A percentile compares a stretch with the other conserved stretches of the same genome.
Evolutionary conservation across 108 stramenopile species (phyloP).

Genomic region (Cyclotella cryptica): DNA sequence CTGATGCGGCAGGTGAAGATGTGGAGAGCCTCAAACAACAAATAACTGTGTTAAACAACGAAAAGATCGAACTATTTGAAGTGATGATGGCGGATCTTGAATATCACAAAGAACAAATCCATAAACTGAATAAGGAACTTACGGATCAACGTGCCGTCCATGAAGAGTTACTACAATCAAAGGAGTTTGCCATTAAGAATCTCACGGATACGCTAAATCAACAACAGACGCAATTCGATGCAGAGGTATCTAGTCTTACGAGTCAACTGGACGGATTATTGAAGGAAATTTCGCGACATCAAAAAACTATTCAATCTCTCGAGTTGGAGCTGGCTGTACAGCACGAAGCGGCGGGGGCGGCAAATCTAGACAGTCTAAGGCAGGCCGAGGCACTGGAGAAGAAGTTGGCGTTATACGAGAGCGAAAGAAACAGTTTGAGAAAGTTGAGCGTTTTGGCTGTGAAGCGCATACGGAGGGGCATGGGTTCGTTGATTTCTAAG

Average conservation of each 20-base stretch:
- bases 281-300: neutral
- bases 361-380: constrained; percentile 7
- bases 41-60: neutral
- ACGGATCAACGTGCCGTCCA: neutral
- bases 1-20: neutral
- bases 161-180: neutral
- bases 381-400: constrained; percentile 5
- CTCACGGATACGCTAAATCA: neutral
- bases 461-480: constrained; percentile 33
- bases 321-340: constrained; percentile 1
- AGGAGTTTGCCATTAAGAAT: neutral
- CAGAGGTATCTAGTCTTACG: neutral
- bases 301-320: constrained; percentile 20
- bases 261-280: neutral
- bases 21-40: neutral
- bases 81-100: constrained; percentile 16
- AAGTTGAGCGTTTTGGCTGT: constrained; percentile 31
- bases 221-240: constrained; percentile 3
- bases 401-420: constrained; percentile 18
- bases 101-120: constrained; percentile 19
- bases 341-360: constrained; percentile 11
- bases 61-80: constrained; percentile 14
- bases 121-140: constrained; percentile 13
- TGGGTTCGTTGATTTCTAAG: constrained; percentile 20
- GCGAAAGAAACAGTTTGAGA: constrained; percentile 39